phyloP scores from a whole-genome alignment of 2,329 filamentous ascomycete genomes.

The Leptographium lundbergii region DNA sequence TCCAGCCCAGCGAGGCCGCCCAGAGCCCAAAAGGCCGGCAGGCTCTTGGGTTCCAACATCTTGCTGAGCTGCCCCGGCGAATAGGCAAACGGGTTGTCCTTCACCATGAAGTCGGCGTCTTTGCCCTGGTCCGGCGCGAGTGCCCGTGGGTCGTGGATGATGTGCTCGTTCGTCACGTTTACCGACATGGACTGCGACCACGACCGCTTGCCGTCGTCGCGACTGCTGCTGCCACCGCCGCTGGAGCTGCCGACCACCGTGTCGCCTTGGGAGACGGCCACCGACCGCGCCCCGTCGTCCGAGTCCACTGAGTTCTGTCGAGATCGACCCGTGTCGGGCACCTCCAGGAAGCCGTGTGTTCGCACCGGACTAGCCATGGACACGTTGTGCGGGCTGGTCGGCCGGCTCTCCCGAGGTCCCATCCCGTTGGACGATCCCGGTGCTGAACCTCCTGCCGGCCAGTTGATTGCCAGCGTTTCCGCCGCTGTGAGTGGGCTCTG shows the following conservation, averaged over 20 bases:
- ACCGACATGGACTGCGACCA: constrained; percentile 20
- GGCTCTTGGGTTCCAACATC: constrained; percentile 78
- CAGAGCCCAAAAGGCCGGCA: constrained; percentile 67
- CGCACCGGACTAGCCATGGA: constrained; percentile 50
- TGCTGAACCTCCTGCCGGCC: constrained; percentile 7
- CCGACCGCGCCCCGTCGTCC: constrained; percentile 45
- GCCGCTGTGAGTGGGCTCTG: constrained; percentile 26
- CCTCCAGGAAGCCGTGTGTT: constrained; percentile 45
- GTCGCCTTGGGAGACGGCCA: constrained; percentile 47
- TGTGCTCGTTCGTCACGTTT: constrained; percentile 30
- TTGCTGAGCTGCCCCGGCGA: constrained; percentile 74
- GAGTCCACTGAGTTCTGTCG: constrained; percentile 60
- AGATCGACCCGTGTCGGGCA: constrained; percentile 48
- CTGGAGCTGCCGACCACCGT: constrained; percentile 42
- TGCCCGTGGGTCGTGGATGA: constrained; percentile 55
- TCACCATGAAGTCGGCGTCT: constrained; percentile 61
- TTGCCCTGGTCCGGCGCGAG: constrained; percentile 64
- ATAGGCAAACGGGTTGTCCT: constrained; percentile 77
- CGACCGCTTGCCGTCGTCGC: constrained; percentile 21
- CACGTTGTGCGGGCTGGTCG: constrained; percentile 61
- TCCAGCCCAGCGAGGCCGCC: constrained; percentile 70
- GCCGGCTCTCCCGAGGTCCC: constrained; percentile 42
- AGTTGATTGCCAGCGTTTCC: constrained; percentile 18
- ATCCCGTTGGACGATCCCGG: background rate
- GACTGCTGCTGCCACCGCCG: constrained; percentile 18